These are phyloP conservation scores for Mycena sanguinolenta DNA, from an alignment of 768 basidiomycete species.

Conservation along the genomic window DNA sequence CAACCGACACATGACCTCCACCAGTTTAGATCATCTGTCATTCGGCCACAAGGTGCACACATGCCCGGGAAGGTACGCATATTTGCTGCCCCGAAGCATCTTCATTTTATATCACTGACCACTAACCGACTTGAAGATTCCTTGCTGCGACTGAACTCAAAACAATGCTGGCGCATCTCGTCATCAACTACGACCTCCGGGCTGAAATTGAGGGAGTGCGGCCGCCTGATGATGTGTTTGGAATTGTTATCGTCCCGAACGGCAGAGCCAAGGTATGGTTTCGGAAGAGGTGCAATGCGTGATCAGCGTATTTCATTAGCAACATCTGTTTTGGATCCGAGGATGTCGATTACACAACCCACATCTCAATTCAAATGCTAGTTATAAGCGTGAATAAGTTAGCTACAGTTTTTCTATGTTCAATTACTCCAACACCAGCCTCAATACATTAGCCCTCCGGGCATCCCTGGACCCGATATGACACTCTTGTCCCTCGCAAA, in stretches of 20 bases:
- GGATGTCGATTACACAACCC: too few relatives aligned
- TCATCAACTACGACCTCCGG: constrained; percentile 4
- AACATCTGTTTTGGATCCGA: too few relatives aligned
- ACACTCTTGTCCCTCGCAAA: too few relatives aligned
- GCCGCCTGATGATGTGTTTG: constrained; percentile 49
- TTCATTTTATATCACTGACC: not conserved
- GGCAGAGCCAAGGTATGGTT: not conserved
- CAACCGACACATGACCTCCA: constrained; percentile 7
- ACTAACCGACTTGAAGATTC: not conserved
- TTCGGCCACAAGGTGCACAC: not conserved
- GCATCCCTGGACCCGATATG: too few relatives aligned
- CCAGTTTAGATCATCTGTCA: not conserved
- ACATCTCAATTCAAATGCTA: too few relatives aligned
- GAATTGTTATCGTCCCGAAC: constrained; percentile 15
- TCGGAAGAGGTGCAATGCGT: constrained; percentile 15
- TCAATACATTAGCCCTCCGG: too few relatives aligned
- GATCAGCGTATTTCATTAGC: too few relatives aligned
- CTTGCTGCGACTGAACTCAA: not conserved
- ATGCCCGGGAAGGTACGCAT: constrained; percentile 1
- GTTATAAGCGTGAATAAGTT: too few relatives aligned
- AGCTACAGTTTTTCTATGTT: too few relatives aligned
- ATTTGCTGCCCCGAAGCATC: too few relatives aligned
- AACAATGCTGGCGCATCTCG: constrained; percentile 3
- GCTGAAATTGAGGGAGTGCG: constrained; percentile 43
- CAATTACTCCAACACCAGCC: too few relatives aligned